These are phyloP conservation scores for Panaeolus papilionaceus DNA, from an alignment of 768 basidiomycete genomes.

Conservation along the genomic window DNA sequence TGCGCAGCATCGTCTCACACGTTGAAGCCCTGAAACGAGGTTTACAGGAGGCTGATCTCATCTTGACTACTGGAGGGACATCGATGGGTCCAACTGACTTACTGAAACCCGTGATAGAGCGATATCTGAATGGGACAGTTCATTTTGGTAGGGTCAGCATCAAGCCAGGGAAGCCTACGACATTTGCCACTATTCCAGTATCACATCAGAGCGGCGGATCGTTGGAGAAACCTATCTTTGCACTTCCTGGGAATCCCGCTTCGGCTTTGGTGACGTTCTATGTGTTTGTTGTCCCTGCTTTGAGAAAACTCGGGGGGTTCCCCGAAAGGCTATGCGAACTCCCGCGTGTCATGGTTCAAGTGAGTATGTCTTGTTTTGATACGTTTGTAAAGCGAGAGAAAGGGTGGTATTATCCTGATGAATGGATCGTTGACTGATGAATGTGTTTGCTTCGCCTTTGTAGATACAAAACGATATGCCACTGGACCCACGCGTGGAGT, in stretches of 20 bases:
- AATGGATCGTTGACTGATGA: neutral
- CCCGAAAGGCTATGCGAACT: slow-evolving; percentile 55
- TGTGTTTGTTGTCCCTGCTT: slow-evolving; percentile 82
- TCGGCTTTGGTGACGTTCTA: slow-evolving; percentile 88
- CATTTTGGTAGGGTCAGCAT: slow-evolving; percentile 89
- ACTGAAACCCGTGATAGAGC: slow-evolving; percentile 88
- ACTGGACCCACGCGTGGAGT: slow-evolving; percentile 79
- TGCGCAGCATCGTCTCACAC: slow-evolving; percentile 60
- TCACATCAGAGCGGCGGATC: slow-evolving; percentile 25
- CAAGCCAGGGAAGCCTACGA: slow-evolving; percentile 90
- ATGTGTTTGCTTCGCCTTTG: slow-evolving; percentile 12
- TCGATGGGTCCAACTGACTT: slow-evolving; percentile 92
- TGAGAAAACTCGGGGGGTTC: slow-evolving; percentile 78
- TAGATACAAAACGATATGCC: slow-evolving; percentile 67
- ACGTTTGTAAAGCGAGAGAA: neutral
- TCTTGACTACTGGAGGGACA: slow-evolving; percentile 89
- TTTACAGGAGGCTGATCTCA: slow-evolving; percentile 68
- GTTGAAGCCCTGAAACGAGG: slow-evolving; percentile 61
- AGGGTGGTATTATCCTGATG: neutral
- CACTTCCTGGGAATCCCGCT: slow-evolving; percentile 89
- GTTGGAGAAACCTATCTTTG: slow-evolving; percentile 70
- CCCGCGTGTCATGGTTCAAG: slow-evolving; percentile 69
- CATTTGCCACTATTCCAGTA: slow-evolving; percentile 79
- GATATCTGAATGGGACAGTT: slow-evolving; percentile 72
- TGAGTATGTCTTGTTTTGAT: slow-evolving; percentile 34